Evolutionary conservation across 2,329 filamentous ascomycete genomes (phyloP).

Genomic region (Pseudogymnoascus sp.): DNA sequence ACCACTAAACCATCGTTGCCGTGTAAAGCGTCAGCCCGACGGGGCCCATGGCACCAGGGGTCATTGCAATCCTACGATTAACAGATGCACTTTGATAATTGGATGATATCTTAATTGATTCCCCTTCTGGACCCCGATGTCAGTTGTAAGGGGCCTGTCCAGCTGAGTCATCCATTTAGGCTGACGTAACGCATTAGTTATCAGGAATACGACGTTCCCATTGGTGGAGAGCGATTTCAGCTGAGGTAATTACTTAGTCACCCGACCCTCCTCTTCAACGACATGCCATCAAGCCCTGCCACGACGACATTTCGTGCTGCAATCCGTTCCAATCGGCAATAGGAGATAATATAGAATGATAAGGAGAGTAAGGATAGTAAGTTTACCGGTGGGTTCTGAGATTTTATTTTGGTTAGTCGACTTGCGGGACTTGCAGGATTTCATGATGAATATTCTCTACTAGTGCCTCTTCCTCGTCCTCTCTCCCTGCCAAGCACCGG

Average conservation of each 20-base stretch:
- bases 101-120: background rate
- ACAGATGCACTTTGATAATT: background rate
- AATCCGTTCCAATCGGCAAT: background rate
- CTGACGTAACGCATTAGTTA: conserved; percentile 2
- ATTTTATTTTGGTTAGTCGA: background rate
- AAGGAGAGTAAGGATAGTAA: background rate
- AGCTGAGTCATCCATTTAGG: conserved; percentile 7
- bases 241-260: conserved; percentile 8
- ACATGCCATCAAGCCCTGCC: background rate
- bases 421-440: too few species aligned
- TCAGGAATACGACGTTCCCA: background rate
- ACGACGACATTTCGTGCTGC: background rate
- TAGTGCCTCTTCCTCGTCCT: too few species aligned
- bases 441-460: too few species aligned
- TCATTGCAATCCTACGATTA: background rate
- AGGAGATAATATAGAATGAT: background rate
- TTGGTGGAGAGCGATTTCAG: background rate
- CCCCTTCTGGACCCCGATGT: background rate
- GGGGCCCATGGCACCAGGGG: background rate
- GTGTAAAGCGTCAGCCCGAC: background rate
- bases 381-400: background rate
- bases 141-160: background rate
- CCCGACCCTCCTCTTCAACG: conserved; percentile 1
- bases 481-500: too few species aligned
- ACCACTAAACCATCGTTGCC: too few species aligned